A percentile compares a stretch with the other conserved stretches of the same genome.
phyloP scores from a whole-genome alignment of 768 basidiomycete species.

The Thelephora aurantiotincta region DNA sequence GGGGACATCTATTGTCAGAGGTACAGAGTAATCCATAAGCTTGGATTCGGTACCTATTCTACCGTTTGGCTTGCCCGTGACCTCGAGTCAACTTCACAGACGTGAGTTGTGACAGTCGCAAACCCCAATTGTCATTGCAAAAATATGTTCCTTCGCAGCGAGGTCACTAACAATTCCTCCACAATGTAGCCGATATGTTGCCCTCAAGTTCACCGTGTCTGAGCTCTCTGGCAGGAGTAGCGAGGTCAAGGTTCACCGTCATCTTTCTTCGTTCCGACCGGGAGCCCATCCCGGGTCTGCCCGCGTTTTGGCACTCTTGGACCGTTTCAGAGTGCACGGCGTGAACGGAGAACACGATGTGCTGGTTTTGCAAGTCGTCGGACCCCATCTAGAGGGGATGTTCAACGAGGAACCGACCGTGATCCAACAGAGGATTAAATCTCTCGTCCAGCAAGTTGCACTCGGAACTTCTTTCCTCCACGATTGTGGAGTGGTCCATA shows the following conservation, averaged over 20 bases:
- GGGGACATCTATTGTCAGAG: conserved; percentile 18
- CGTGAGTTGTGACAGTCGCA: too few relatives aligned
- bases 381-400: not conserved
- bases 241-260: not conserved
- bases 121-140: too few relatives aligned
- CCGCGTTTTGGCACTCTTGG: not conserved
- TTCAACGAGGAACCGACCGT: not conserved
- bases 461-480: not conserved
- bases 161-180: too few relatives aligned
- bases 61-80: conserved; percentile 18
- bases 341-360: not conserved
- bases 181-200: not conserved
- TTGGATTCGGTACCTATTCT: conserved; percentile 17
- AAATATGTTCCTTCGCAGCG: too few relatives aligned
- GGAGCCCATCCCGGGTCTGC: not conserved
- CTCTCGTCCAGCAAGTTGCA: not conserved
- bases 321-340: not conserved
- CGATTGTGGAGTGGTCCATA: not conserved
- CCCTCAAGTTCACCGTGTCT: not conserved
- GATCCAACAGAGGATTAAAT: not conserved
- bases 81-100: conserved; percentile 1
- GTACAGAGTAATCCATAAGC: conserved; percentile 20
- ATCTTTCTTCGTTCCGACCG: not conserved
- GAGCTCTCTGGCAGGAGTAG: not conserved
- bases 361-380: not conserved